These are phyloP conservation scores for Nakaseomyces uthaithaninus DNA, from an alignment of 1,139 yeast species.

Conservation along the genomic window DNA sequence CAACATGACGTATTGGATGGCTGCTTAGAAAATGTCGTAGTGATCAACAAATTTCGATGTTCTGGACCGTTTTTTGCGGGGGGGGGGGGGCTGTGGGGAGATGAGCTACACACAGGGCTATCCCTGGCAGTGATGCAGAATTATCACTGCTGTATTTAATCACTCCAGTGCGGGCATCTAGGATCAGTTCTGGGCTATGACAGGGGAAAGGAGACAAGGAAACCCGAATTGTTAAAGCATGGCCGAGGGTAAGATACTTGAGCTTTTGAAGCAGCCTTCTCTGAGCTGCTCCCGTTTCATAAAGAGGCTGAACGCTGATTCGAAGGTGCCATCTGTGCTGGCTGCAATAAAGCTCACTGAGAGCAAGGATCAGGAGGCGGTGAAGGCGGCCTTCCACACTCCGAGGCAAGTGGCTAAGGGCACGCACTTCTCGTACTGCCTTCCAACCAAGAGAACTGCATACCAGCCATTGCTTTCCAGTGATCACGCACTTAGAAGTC, in stretches of 20 bases:
- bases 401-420: slow-evolving; percentile 51
- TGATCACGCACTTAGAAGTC: slow-evolving; percentile 53
- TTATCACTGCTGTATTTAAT: not conserved
- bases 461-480: slow-evolving; percentile 54
- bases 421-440: slow-evolving; percentile 65
- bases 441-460: slow-evolving; percentile 53
- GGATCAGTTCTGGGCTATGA: too few species aligned
- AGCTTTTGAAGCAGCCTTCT: not conserved
- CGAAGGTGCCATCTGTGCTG: slow-evolving; percentile 9
- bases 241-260: slow-evolving; percentile 3
- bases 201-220: too few species aligned
- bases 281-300: slow-evolving; percentile 11
- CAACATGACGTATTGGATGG: too few species aligned
- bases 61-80: too few species aligned
- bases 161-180: too few species aligned
- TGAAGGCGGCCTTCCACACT: slow-evolving; percentile 32
- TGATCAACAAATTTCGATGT: too few species aligned
- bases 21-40: too few species aligned
- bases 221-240: not conserved
- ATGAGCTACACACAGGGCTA: too few species aligned
- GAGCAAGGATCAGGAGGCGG: slow-evolving; percentile 4
- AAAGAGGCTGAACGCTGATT: slow-evolving; percentile 14
- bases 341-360: slow-evolving; percentile 10
- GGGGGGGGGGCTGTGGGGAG: too few species aligned
- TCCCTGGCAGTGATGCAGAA: too few species aligned